These are phyloP conservation scores for Botrytis squamosa DNA, from an alignment of 2,329 filamentous ascomycete species.

Conservation along the genomic window DNA sequence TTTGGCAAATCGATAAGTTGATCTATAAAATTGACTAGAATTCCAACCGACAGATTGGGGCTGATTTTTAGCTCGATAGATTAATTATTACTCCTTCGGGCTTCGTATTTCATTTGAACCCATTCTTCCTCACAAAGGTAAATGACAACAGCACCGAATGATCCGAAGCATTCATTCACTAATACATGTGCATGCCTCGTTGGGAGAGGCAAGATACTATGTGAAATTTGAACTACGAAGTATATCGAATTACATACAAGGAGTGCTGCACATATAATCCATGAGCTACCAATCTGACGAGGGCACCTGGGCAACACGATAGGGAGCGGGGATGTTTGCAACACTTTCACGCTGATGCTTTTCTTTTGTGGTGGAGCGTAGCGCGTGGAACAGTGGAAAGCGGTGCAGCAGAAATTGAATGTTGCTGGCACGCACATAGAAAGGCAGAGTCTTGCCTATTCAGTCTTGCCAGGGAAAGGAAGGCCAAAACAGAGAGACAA, in stretches of 20 bases:
- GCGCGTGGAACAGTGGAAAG: slow-evolving; percentile 23
- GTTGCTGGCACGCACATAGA: not conserved
- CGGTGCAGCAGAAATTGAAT: slow-evolving; percentile 14
- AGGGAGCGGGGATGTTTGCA: slow-evolving; percentile 8
- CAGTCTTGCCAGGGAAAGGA: slow-evolving; percentile 6
- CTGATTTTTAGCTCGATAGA: not conserved
- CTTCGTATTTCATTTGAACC: not conserved
- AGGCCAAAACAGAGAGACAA: not conserved
- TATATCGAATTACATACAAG: not conserved
- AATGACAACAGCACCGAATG: not conserved
- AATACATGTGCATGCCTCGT: not conserved
- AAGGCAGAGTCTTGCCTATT: slow-evolving; percentile 2
- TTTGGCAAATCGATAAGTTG: slow-evolving; percentile 1
- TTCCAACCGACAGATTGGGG: not conserved
- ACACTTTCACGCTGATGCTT: not conserved
- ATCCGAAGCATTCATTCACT: not conserved
- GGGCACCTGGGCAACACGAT: not conserved
- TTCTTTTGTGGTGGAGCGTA: slow-evolving; percentile 18
- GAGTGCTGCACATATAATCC: slow-evolving; percentile 1
- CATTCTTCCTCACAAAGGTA: not conserved
- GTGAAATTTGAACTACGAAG: not conserved
- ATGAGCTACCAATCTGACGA: not conserved
- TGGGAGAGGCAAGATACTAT: not conserved
- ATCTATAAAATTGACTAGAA: not conserved
- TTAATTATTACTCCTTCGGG: not conserved